Percentiles rank a stretch among this genome's conserved stretches.
Conservation (phyloP, 2,329 filamentous ascomycete species). For the Chalara sp. region DNA sequence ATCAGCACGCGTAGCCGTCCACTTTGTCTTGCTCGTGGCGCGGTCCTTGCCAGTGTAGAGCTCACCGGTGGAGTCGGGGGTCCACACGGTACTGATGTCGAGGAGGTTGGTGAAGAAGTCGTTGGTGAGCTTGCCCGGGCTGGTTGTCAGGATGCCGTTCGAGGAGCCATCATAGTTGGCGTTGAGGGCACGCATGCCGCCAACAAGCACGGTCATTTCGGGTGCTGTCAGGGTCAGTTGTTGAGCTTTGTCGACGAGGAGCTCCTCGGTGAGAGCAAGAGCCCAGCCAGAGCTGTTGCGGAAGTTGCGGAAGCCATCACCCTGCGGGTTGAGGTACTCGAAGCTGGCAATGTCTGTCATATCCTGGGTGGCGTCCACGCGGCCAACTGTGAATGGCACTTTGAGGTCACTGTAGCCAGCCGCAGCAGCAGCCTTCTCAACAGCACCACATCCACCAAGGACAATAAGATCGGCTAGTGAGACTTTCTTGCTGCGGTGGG, state of each 20-base stretch:
- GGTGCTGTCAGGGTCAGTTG: constrained; percentile 66
- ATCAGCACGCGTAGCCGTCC: constrained; percentile 62
- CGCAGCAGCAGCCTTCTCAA: constrained; percentile 64
- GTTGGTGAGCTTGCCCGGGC: constrained; percentile 63
- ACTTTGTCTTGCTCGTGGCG: constrained; percentile 59
- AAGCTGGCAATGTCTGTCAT: constrained; percentile 63
- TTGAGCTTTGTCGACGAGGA: constrained; percentile 65
- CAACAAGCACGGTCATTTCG: constrained; percentile 64
- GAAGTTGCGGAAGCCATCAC: constrained; percentile 76
- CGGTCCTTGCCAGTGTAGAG: constrained; percentile 58
- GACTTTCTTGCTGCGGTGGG: constrained; percentile 65
- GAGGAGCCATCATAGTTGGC: constrained; percentile 65
- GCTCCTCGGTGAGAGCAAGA: constrained; percentile 50
- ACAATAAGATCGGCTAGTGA: constrained; percentile 74
- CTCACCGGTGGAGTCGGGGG: constrained; percentile 43
- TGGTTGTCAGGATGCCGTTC: constrained; percentile 61
- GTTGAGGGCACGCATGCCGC: constrained; percentile 63
- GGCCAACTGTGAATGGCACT: constrained; percentile 69
- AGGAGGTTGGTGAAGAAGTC: constrained; percentile 80
- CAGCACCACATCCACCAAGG: constrained; percentile 59
- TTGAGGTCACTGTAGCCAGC: constrained; percentile 25
- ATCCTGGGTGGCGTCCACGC: constrained; percentile 63
- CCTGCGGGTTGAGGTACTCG: constrained; percentile 56
- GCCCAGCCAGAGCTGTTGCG: constrained; percentile 49
- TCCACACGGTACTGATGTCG: constrained; percentile 60